Evolutionary conservation across 306 rosid species (phyloP), one percentile per base, ranked within the genome.

Genomic region (Cicer judaicum): DNA sequence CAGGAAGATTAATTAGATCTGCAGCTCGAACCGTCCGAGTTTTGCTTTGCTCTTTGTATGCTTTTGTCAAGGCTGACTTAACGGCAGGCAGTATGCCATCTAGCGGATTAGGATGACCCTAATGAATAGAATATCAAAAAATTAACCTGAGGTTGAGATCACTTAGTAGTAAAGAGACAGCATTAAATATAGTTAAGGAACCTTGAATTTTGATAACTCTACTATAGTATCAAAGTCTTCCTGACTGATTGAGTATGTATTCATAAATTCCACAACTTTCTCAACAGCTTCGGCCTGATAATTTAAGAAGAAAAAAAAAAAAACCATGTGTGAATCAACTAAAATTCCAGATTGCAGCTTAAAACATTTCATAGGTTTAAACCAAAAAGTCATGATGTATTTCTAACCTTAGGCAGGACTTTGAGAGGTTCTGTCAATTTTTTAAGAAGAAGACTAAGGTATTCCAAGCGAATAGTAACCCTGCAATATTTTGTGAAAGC

Each of bases 121-220:
- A 85, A 78, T 52, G 73, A 73, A 83, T 47, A 50, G 7, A 66
- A 43, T 18, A 52, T 14, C 8, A 18, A 60, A 46, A 55, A 12
- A 40, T 57, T 49, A 85, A 78, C 62, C 13, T 1, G 1, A 48
- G 39, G 36, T 80, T 41, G 73, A 50, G 8, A 66, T 68, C 52
- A 42, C 50, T 39, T 38, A 36, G 59, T 43, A 59, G 61, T n/a
- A 44, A 71, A 7, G 62, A 16, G 5, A 19, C 41, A 14, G 57
- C 15, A 78, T 50, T 53, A 67, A 55, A 72, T 55, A 66, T 59
- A 71, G 56, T 59, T 16, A 70, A 64, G 41, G 72, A 80, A 94
- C 98, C 98, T 88, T 82, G 85, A 87, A 94, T 78, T 94, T 92
- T 68, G 97, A 92, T 76, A 92, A 83, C 84, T 94, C 99, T 50